Base-by-base conservation (phyloP, 331 rosid species). In the Phaseolus coccineus region DNA sequence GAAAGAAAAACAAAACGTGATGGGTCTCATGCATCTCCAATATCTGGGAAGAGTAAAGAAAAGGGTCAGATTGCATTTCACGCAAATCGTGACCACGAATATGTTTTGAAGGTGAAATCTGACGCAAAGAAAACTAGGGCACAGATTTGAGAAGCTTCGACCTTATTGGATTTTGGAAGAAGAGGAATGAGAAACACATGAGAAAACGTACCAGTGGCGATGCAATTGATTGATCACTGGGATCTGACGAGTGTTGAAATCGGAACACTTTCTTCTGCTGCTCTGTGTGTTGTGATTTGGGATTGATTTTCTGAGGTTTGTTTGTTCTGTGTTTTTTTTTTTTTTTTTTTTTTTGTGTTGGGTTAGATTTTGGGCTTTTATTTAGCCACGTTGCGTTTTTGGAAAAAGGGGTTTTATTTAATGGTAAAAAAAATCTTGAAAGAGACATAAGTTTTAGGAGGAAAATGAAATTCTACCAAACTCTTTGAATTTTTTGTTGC, bases 181-280 rank as follows among this genome's bases (percentile, higher is more conserved):
- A 48, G 55, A 44, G n/a, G 50, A 31, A 22, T 4, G 19, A 33
- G 24, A 22, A n/a, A 62, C 8, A 50, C n/a, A 58, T 4, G 47
- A 81, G 51, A 66, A 25, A 4, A 74, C 47, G 40, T 57, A 81
- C 84, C 76, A 22, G 62, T 42, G 74, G 24, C 44, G 71, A 57
- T 12, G 76, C 76, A 56, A 35, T 22, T 53, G 83, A 80, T 72
- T 53, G 74, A 72, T 72, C 42, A 24, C 13, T 50, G 69, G 65
- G 87, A 79, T 83, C 87, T 79, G 63, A 58, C 5, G 37, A 62
- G 74, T 51, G 83, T 35, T 40, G 79, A 55, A 64, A 40, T 28
- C 8, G 74, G 39, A 63, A 3, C 59, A 19, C 68, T 37, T 78
- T 59, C 12, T 68, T 13, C 6, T 27, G 40, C 33, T 37, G 48